phyloP scores from a whole-genome alignment of 768 basidiomycete species.

The Agaricus subrufescens region DNA sequence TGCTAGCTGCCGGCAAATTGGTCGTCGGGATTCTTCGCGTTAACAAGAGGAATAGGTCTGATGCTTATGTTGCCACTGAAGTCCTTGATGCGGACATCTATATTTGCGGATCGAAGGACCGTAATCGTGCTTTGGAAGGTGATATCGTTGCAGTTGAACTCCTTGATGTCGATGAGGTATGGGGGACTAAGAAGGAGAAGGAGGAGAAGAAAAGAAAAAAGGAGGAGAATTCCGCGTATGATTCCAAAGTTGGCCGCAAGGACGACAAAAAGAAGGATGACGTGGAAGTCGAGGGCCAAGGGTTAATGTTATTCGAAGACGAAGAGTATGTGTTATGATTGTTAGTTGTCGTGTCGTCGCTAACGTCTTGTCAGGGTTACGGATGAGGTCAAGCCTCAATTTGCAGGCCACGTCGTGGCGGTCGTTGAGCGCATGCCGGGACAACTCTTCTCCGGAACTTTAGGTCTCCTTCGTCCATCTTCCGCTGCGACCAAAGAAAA shows the following conservation, averaged over 20 bases:
- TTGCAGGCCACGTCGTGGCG: conserved; percentile 98
- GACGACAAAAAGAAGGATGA: conserved; percentile 99
- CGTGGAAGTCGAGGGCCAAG: conserved; percentile 98
- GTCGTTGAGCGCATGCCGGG: conserved; percentile 99
- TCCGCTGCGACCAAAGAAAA: conserved; percentile 98
- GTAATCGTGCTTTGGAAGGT: conserved; percentile 96
- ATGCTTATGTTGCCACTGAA: conserved; percentile 98
- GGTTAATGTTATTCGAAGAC: conserved; percentile 93
- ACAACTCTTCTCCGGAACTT: conserved; percentile 95
- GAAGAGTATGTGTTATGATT: conserved; percentile 64
- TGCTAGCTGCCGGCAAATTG: conserved; percentile 93
- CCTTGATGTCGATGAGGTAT: conserved; percentile 95
- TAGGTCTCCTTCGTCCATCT: conserved; percentile 91
- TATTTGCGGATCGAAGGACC: conserved; percentile 97
- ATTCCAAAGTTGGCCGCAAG: conserved; percentile 72
- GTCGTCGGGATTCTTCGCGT: conserved; percentile 96
- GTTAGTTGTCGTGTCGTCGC: not conserved
- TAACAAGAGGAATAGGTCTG: conserved; percentile 97
- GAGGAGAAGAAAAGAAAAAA: conserved; percentile 99
- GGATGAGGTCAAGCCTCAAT: conserved; percentile 97
- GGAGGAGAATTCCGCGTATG: conserved; percentile 97
- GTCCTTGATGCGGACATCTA: conserved; percentile 99
- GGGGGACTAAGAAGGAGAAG: conserved; percentile 99
- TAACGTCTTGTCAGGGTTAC: conserved; percentile 60
- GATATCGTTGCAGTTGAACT: conserved; percentile 98